phyloP scores from a whole-genome alignment of 768 basidiomycete species.

The Trichaptum fuscoviolaceum region DNA sequence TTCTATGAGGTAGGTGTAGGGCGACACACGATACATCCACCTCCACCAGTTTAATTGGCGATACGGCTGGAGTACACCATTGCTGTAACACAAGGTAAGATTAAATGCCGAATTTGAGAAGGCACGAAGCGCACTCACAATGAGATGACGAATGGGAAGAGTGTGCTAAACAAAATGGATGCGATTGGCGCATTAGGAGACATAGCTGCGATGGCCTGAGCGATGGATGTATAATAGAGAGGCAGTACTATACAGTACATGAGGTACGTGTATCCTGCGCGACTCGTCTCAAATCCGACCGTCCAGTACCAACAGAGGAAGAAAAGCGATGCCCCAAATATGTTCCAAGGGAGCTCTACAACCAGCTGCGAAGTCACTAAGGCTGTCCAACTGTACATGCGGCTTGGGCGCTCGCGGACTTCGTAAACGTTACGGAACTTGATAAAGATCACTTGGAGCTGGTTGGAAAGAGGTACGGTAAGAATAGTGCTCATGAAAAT shows the following conservation, averaged over 20 bases:
- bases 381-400: constrained; percentile 38
- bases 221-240: constrained; percentile 41
- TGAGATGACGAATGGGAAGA: constrained; percentile 36
- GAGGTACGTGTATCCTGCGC: constrained; percentile 37
- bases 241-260: constrained; percentile 33
- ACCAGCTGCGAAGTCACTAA: constrained; percentile 30
- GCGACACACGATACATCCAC: constrained; percentile 11
- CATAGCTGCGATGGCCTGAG: constrained; percentile 35
- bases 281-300: constrained; percentile 32
- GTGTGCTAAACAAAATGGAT: constrained; percentile 29
- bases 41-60: neutral
- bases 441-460: constrained; percentile 39
- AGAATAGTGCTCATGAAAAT: constrained; percentile 30
- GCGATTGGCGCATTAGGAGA: constrained; percentile 37
- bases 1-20: constrained; percentile 11
- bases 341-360: constrained; percentile 41
- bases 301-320: constrained; percentile 48
- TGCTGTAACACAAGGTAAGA: neutral
- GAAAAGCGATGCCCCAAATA: constrained; percentile 33
- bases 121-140: constrained; percentile 29
- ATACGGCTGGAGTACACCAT: constrained; percentile 1
- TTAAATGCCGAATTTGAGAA: neutral
- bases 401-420: constrained; percentile 36
- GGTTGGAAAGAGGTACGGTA: constrained; percentile 32
- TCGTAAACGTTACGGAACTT: constrained; percentile 32